Evolutionary conservation across 2,329 filamentous ascomycete species (phyloP).

Genomic region (Zymoseptoria pseudotritici): DNA sequence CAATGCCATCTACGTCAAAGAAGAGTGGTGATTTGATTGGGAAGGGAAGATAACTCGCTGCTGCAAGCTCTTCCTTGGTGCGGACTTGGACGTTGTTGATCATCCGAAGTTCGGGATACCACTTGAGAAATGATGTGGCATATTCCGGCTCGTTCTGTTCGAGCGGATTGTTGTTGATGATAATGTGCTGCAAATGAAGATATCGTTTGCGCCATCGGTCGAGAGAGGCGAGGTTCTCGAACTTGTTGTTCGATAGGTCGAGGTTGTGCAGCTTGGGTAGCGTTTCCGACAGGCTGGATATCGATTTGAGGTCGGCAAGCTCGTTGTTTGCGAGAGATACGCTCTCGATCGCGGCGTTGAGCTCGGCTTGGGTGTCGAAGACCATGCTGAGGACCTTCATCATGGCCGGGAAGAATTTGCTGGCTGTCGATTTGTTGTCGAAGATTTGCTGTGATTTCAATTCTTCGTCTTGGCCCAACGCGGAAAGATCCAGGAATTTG

Average conservation of each 20-base stretch:
- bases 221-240: conserved; percentile 60
- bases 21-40: conserved; percentile 61
- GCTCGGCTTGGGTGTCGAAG: conserved; percentile 65
- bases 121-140: conserved; percentile 62
- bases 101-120: conserved; percentile 74
- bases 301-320: conserved; percentile 62
- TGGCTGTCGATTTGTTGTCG: conserved; percentile 58
- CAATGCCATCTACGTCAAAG: conserved; percentile 64
- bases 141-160: conserved; percentile 44
- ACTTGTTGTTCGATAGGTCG: conserved; percentile 77
- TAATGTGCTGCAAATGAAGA: conserved; percentile 68
- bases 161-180: conserved; percentile 71
- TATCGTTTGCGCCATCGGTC: conserved; percentile 75
- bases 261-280: conserved; percentile 83
- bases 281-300: conserved; percentile 67
- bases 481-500: conserved; percentile 79
- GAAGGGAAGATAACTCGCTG: conserved; percentile 50
- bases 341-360: conserved; percentile 70
- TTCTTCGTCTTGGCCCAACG: conserved; percentile 63
- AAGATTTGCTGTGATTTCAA: conserved; percentile 72
- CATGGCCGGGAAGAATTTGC: conserved; percentile 86
- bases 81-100: conserved; percentile 70
- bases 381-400: conserved; percentile 77
- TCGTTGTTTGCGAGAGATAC: conserved; percentile 77
- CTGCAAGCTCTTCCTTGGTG: conserved; percentile 62